Evolutionary conservation across 2,329 filamentous ascomycete genomes (phyloP).

Genomic region (Diaporthe capsici): DNA sequence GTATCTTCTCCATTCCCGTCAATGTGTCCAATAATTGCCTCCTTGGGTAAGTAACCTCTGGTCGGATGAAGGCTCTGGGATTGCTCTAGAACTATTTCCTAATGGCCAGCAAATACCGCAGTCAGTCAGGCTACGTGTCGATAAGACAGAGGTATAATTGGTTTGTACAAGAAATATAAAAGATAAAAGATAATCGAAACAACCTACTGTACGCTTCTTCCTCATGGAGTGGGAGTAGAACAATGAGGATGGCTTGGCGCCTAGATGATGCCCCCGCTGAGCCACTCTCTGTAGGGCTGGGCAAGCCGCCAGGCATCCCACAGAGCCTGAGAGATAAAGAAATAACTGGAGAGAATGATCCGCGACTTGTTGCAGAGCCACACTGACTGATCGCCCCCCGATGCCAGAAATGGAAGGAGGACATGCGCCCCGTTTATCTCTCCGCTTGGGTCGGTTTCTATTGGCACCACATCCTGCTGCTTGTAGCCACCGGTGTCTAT

Average conservation of each 20-base stretch:
- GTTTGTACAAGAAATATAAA: not conserved
- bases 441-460: not conserved
- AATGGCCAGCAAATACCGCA: not conserved
- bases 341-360: not conserved
- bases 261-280: not conserved
- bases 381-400: not conserved
- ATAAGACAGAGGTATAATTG: not conserved
- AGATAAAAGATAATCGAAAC: fast-evolving
- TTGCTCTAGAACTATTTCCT: not conserved
- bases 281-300: constrained; percentile 1
- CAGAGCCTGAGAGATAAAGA: constrained; percentile 4
- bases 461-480: not conserved
- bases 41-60: not conserved
- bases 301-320: not conserved
- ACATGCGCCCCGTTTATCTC: not conserved
- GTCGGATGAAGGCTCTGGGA: not conserved
- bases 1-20: not conserved
- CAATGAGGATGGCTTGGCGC: not conserved
- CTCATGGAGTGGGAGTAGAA: too few relatives aligned
- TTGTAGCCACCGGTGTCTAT: too few relatives aligned
- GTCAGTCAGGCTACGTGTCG: too few relatives aligned
- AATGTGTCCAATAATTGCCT: not conserved
- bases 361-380: not conserved
- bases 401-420: not conserved
- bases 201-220: not conserved